Evolutionary conservation across 140 eudicot genomes (phyloP).

Genomic region (Cichorium intybus): DNA sequence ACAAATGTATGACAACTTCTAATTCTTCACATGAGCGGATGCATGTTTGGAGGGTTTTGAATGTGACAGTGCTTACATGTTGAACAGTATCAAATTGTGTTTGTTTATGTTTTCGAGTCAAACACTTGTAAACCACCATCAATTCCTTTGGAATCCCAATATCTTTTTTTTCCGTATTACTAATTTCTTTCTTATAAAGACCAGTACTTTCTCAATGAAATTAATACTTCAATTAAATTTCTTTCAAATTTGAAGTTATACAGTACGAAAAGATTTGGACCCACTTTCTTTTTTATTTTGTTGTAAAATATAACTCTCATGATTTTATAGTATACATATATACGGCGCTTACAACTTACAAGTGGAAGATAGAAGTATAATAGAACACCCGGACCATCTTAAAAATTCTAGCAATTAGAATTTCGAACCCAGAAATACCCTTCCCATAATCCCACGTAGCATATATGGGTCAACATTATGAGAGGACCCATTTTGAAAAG

Average conservation of each 20-base stretch:
- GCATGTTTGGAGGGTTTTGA: slow-evolving; percentile 40
- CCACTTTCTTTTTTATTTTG: neutral
- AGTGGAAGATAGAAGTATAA: neutral
- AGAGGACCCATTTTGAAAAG: slow-evolving; percentile 24
- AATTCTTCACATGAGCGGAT: slow-evolving; percentile 37
- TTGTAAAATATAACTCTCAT: neutral
- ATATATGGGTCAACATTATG: slow-evolving; percentile 19
- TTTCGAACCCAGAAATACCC: slow-evolving; percentile 14
- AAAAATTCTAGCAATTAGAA: slow-evolving; percentile 6
- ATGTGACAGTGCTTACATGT: slow-evolving; percentile 37
- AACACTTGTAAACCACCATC: slow-evolving; percentile 30
- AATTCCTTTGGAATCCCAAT: slow-evolving; percentile 6
- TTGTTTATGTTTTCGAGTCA: slow-evolving; percentile 37
- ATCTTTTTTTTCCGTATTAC: neutral
- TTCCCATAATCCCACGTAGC: slow-evolving; percentile 1
- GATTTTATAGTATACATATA: neutral
- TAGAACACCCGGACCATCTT: neutral
- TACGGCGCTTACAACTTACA: neutral
- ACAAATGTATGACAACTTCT: slow-evolving; percentile 40
- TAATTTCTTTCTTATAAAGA: neutral
- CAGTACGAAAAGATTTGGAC: neutral
- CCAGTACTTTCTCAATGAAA: neutral
- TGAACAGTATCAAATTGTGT: slow-evolving; percentile 34
- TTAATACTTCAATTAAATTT: neutral
- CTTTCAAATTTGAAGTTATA: neutral